Evolutionary conservation across 2,329 filamentous ascomycete species (phyloP), one percentile per base, ranked within the genome.

Genomic region (Fusarium virguliforme): DNA sequence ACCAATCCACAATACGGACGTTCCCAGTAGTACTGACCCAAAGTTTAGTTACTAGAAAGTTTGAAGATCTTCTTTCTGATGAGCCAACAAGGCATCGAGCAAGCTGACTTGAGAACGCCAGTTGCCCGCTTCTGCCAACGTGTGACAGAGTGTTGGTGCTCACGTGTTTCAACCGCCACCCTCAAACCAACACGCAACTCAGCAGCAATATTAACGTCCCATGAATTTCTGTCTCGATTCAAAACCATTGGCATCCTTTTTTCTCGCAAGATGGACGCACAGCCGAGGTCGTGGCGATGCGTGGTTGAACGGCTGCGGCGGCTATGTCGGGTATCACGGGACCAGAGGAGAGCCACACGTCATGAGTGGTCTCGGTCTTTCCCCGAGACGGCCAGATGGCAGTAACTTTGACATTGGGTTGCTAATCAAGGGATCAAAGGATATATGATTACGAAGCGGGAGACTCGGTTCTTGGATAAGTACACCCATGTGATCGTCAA

Each of bases 251-350:
- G 18, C 18, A 18, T 3, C 38, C 18, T 6, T 22, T 41, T 13
- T 12, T 8, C 9, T 41, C 38, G 38, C 5, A 41, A 41, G 6
- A 12, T 6, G 22, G 10, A 13, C 28, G 6, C 7, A 48, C n/a
- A 48, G 7, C 32, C 38, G 55, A 51, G 35, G 32, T 13, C 28
- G 24, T 22, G n/a, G 40, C 7, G 10, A 8, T n/a, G 30, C 8
- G 6, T 67, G n/a, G 2, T 26, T 28, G 18, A 35, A 32, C 60
- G 68, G 67, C 15, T 57, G 40, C 15, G 38, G n/a, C 41, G 64
- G 64, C 9, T 67, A 62, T n/a, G 10, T 61, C 68, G 68, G 68
- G 24, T 70, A 65, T 10, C 5, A 28, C 68, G 68, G 68, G 26
- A 61, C 12, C 22, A 10, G 51, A 30, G 51, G n/a, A 22, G 32